phyloP scores from a whole-genome alignment of 768 basidiomycete species.

The Lenzites betulinus region DNA sequence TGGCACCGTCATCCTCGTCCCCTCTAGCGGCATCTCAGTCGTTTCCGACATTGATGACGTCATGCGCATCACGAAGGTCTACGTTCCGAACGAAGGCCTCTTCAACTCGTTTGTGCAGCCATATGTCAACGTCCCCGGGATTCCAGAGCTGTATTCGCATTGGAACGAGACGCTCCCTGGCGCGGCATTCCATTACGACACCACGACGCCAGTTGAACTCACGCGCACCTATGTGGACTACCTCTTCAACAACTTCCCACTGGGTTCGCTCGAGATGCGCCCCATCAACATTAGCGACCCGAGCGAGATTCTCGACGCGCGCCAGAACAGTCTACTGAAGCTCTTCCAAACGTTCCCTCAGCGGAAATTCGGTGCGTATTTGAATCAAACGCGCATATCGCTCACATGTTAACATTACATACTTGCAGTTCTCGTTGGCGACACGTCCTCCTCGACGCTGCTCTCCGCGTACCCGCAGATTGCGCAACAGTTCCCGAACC shows the following conservation, averaged over 20 bases:
- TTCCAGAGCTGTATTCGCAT: constrained; percentile 33
- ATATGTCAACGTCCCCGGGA: constrained; percentile 32
- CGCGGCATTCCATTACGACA: constrained; percentile 39
- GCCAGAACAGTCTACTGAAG: constrained; percentile 32
- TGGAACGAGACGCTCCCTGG: constrained; percentile 29
- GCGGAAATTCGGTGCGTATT: constrained; percentile 31
- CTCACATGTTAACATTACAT: neutral
- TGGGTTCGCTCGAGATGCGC: constrained; percentile 36
- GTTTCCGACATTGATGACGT: constrained; percentile 40
- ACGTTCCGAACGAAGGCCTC: constrained; percentile 35
- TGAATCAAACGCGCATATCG: neutral
- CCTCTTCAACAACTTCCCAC: constrained; percentile 34
- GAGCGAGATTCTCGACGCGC: constrained; percentile 31
- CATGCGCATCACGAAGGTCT: constrained; percentile 37
- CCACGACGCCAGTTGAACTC: constrained; percentile 36
- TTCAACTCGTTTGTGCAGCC: constrained; percentile 35
- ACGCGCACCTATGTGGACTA: constrained; percentile 37
- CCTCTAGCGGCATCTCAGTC: constrained; percentile 32
- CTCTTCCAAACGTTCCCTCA: constrained; percentile 36
- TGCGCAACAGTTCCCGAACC: constrained; percentile 28
- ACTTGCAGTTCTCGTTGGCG: constrained; percentile 24
- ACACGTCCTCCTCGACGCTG: constrained; percentile 27
- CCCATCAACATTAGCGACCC: constrained; percentile 36
- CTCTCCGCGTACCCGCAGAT: constrained; percentile 30
- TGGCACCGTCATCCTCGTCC: constrained; percentile 35